Base-by-base conservation (phyloP, 2,329 filamentous ascomycete genomes). In the Colletotrichum tropicale region DNA sequence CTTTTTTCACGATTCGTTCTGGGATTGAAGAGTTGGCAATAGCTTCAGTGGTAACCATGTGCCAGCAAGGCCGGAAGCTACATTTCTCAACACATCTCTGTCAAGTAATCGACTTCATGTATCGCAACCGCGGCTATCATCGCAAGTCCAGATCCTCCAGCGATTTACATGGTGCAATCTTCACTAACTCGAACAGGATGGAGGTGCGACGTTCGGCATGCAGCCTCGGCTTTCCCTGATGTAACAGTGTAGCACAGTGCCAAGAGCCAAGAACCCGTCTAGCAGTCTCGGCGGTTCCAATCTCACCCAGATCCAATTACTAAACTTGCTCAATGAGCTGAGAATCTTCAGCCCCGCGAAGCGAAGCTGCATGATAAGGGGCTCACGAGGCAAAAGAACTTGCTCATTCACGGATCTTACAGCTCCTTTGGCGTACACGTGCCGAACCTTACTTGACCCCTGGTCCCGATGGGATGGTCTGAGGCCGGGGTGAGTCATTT, bases 271-370 rank as follows among this genome's bases (percentile, higher is more conserved):
- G 64, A 58, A 0, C 34, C 61, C 32, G 32, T 43, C 61, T 16
- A n/a, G 32, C 1, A 18, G 34, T 24, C 32, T 64, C 36, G 36
- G 36, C 6, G n/a, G 32, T 34, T 26, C 30, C 21, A 34, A 34
- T 38, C 18, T 38, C 10, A 7, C 61, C 13, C 34, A 21, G 21
- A 24, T 1, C 4, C 34, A 2, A 64, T 64, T 64, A 64, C 10
- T 52, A 21, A 52, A 64, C 61, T 64, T 64, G 61, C 61, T 64
- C 61, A 64, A 43, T n/a, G 61, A 26, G 34, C 32, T 34, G 34
- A 38, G 32, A 18, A 52, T 26, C 3, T 26, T 6, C 24, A 64
- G 32, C 61, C 15, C 24, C 32, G 4, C 15, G 34, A 13, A 16
- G 8, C 13, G 32, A 43, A 52, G 43, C 43, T 52, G 3, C n/a